Base-by-base conservation (phyloP, 163 green algal genomes). In the Chlamydomonas reinhardtii region DNA sequence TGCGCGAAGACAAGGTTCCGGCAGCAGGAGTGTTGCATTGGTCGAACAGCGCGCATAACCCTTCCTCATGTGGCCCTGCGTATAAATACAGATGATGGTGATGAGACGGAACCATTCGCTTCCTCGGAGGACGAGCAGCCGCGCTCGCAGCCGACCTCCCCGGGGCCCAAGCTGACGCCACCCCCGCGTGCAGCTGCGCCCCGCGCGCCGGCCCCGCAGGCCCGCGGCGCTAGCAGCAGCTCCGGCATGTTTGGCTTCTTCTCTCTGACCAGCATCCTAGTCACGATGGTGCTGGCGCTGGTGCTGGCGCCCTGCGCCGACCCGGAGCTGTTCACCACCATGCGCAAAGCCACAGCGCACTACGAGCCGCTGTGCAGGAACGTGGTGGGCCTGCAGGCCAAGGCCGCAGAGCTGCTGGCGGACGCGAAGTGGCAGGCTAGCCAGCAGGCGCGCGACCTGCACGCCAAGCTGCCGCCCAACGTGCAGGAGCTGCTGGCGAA, bases 91-190 rank as follows among this genome's bases (percentile, higher is more conserved):
- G 79, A 78, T 15, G 79, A 85, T 56, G 76, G 69, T 5, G 69
- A 22, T 20, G 76, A 74, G 39, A 61, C 68, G 19, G 79, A 72
- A 32, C 79, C 68, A 1, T 85, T 85, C 34, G 68, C 25, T 22
- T 85, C 79, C 6, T 85, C 79, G 52, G 79, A 85, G 16, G 68
- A 77, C 4, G 66, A 73, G 15, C 68, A 68, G 52, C 48, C 66
- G 19, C 31, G 48, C 48, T 56, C n/a, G 4, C 68, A 25, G 17
- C 66, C 77, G 5, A 72, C 79, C 12, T 77, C 79, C 0, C 79
- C 79, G 22, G 64, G 27, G 4, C 32, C 59, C 4, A n/a, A 54
- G 19, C 31, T 1, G n/a, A 29, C 43, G 12, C 31, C 31, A 5
- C 31, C 14, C 4, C 62, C 62, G 8, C 22, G 22, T 4, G 59